Percentiles rank a stretch among this genome's conserved stretches.
Conservation (phyloP, 2,329 filamentous ascomycete genomes). For the Fusarium sp. region DNA sequence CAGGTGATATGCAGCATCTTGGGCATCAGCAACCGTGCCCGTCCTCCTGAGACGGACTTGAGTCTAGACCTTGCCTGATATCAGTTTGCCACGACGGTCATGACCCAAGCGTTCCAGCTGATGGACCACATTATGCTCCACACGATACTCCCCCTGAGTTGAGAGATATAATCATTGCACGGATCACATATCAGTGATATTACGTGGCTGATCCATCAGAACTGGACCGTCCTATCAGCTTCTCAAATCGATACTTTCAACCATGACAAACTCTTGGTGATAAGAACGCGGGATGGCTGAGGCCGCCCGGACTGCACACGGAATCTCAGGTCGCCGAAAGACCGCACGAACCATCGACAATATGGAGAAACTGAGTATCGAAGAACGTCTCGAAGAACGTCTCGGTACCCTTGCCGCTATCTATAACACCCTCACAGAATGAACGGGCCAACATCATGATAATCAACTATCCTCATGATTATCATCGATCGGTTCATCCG, state of each 20-base stretch:
- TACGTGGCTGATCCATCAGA: slow-evolving; percentile 77
- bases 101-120: slow-evolving; percentile 7
- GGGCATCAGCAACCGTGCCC: too few species aligned
- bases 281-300: background rate
- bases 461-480: background rate
- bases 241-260: slow-evolving; percentile 79
- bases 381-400: background rate
- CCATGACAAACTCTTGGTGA: slow-evolving; percentile 57
- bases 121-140: slow-evolving; percentile 64
- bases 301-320: background rate
- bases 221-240: slow-evolving; percentile 77
- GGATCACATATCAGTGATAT: slow-evolving; percentile 77
- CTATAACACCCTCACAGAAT: background rate
- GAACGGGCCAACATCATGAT: slow-evolving; percentile 6
- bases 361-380: background rate
- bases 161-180: slow-evolving; percentile 73
- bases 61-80: too few species aligned
- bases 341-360: background rate
- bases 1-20: too few species aligned
- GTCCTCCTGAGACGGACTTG: too few species aligned
- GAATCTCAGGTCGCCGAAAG: background rate
- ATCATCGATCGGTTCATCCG: too few species aligned
- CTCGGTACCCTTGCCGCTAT: slow-evolving; percentile 1
- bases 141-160: slow-evolving; percentile 74
- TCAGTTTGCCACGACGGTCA: background rate